Base-by-base conservation (phyloP, 768 basidiomycete genomes). In the Polyporus arcularius region DNA sequence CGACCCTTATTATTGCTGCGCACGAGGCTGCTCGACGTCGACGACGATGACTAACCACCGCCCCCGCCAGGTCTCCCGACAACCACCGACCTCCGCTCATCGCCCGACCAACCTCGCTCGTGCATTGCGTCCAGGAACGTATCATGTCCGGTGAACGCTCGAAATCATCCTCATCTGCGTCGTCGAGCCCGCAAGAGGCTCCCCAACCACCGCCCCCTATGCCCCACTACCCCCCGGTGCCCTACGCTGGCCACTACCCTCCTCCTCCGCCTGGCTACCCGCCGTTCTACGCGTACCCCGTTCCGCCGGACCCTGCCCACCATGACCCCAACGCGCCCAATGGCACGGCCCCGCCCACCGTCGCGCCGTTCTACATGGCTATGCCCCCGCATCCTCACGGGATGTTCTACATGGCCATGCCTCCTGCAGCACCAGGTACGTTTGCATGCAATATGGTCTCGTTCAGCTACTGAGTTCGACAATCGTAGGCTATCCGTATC, bases 321-420 rank as follows among this genome's bases (percentile, higher is more conserved):
- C 62, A 63, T 30, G 79, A 80, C 61, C 73, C 74, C 10, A 62
- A 72, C 47, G 65, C 55, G 7, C 64, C 68, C 53, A 73, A 68
- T 30, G 65, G 66, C 47, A 64, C 73, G 12, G 73, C 57, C 1
- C 62, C 55, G 16, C 65, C 74, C 35, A 11, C 35, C 4, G 75
- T 76, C 32, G 75, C 72, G 11, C 77, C 70, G 16, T 78, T 75
- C 52, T 70, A 76, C 66, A 75, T 79, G 63, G 74, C 76, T 3
- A 72, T 75, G 6, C 68, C 69, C 45, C 71, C 76, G 11, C 75
- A 74, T 0, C 68, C 76, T 5, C 78, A 76, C 12, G 79, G 78
- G 39, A 75, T 79, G 76, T 72, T 80, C 59, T 79, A 78, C 57
- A 74, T 77, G 21, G 21, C 21, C 0, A 72, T 76, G 48, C 75